These are phyloP conservation scores for Penicillium flavigenum DNA, from an alignment of 495 filamentous ascomycete species.

Conservation along the genomic window DNA sequence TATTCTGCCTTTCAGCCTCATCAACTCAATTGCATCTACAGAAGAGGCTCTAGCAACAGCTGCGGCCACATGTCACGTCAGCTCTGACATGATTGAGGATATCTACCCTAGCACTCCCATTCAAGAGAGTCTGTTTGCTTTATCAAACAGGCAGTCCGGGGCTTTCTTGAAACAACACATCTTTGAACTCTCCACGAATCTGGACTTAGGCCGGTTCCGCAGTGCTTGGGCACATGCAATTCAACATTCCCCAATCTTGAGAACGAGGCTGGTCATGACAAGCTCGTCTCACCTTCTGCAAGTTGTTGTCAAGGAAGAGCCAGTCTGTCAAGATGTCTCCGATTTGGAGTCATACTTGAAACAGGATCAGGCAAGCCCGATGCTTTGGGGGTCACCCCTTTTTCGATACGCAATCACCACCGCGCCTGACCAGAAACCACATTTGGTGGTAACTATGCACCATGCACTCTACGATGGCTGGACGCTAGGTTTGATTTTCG, in stretches of 20 bases:
- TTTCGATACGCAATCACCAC: constrained; percentile 43
- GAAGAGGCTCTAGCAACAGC: neutral
- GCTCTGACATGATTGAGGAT: constrained; percentile 25
- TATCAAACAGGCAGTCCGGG: constrained; percentile 23
- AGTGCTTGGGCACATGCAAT: constrained; percentile 40
- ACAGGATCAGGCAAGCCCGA: constrained; percentile 38
- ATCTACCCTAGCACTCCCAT: constrained; percentile 32
- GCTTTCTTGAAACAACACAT: constrained; percentile 49
- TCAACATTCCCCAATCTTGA: constrained; percentile 42
- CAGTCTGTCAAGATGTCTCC: constrained; percentile 17
- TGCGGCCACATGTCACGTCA: constrained; percentile 11
- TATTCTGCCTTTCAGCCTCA: constrained; percentile 9
- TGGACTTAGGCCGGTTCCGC: constrained; percentile 31
- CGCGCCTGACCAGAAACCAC: neutral
- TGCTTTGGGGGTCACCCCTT: constrained; percentile 45
- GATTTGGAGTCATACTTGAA: constrained; percentile 38
- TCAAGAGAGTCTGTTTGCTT: constrained; percentile 23
- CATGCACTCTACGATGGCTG: constrained; percentile 21
- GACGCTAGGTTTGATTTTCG: constrained; percentile 20
- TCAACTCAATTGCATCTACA: too few relatives aligned
- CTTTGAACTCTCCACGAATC: neutral
- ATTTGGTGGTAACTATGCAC: constrained; percentile 18
- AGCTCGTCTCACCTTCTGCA: constrained; percentile 49
- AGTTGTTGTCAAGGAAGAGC: constrained; percentile 30
- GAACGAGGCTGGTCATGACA: constrained; percentile 37